Evolutionary conservation across 306 rosid species (phyloP).

Genomic region (Luffa aegyptiaca): DNA sequence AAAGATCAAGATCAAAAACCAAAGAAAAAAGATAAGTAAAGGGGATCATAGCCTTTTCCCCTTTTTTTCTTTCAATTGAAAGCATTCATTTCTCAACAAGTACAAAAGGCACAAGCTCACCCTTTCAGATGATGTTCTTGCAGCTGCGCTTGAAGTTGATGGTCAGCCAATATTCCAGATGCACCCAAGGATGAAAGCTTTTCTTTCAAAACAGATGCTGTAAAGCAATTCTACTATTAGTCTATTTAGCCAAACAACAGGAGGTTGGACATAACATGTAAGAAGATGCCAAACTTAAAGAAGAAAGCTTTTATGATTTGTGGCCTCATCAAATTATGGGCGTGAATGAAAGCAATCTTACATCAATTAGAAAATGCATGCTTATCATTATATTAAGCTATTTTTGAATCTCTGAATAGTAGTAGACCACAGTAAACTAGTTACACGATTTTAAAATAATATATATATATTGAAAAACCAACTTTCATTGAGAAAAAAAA

Average conservation of each 20-base stretch:
- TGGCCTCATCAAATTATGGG: not conserved
- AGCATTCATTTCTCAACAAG: not conserved
- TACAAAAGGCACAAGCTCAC: conserved; percentile 33
- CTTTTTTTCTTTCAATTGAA: not conserved
- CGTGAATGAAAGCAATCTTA: not conserved
- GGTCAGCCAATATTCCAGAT: conserved; percentile 94
- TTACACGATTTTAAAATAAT: no score
- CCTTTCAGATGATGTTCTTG: conserved; percentile 91
- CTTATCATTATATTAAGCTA: not conserved
- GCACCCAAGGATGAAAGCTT: conserved; percentile 84
- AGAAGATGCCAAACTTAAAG: not conserved
- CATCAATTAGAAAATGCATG: not conserved
- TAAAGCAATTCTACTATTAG: conserved; percentile 31
- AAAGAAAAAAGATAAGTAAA: not conserved
- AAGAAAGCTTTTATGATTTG: not conserved
- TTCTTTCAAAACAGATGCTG: conserved; percentile 95
- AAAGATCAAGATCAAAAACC: not conserved
- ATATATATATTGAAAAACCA: no score
- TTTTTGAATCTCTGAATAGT: not conserved
- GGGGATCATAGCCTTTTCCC: not conserved
- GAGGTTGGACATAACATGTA: not conserved
- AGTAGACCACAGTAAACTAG: not conserved
- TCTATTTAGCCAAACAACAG: conserved; percentile 16
- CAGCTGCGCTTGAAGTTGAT: conserved; percentile 96
- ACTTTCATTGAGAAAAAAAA: no score